Conservation (phyloP, 306 rosid genomes). For the Trifolium pratense region DNA sequence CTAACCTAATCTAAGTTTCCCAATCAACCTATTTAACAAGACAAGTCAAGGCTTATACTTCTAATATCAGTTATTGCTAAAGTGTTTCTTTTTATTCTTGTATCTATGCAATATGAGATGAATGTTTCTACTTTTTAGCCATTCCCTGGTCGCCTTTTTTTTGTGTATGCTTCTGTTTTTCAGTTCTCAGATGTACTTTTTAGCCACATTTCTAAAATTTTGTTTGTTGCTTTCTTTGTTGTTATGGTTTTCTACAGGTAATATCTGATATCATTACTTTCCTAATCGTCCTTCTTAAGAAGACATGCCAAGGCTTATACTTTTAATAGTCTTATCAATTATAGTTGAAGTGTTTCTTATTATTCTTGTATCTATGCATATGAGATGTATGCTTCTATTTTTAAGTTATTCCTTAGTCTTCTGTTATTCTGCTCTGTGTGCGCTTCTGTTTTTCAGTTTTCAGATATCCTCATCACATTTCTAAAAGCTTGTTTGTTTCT, state of each 20-base stretch:
- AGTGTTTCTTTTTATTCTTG: constrained; percentile 19
- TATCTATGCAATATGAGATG: constrained; percentile 23
- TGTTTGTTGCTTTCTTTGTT: constrained; percentile 21
- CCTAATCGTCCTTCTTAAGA: not conserved
- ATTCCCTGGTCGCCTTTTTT: not conserved
- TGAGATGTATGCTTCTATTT: constrained; percentile 32
- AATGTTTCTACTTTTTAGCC: constrained; percentile 31
- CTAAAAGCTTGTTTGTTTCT: constrained; percentile 19
- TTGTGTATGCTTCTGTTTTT: constrained; percentile 21
- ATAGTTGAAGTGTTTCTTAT: constrained; percentile 19
- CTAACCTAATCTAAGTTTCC: not conserved
- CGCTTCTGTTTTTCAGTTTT: constrained; percentile 31
- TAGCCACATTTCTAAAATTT: constrained; percentile 12
- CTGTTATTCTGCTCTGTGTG: constrained; percentile 6
- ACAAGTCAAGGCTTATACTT: constrained; percentile 21
- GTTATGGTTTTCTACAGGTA: constrained; percentile 57
- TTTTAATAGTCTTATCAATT: constrained; percentile 22
- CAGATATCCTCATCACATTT: constrained; percentile 22
- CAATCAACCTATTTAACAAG: constrained; percentile 9
- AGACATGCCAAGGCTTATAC: constrained; percentile 23
- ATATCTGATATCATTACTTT: constrained; percentile 57
- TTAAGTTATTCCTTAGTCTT: constrained; percentile 16
- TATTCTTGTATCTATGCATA: constrained; percentile 8
- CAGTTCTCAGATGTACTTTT: constrained; percentile 35
- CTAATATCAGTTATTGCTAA: constrained; percentile 28